These are phyloP conservation scores for Thielaviopsis populi DNA, from an alignment of 2,329 filamentous ascomycete genomes.

Conservation along the genomic window DNA sequence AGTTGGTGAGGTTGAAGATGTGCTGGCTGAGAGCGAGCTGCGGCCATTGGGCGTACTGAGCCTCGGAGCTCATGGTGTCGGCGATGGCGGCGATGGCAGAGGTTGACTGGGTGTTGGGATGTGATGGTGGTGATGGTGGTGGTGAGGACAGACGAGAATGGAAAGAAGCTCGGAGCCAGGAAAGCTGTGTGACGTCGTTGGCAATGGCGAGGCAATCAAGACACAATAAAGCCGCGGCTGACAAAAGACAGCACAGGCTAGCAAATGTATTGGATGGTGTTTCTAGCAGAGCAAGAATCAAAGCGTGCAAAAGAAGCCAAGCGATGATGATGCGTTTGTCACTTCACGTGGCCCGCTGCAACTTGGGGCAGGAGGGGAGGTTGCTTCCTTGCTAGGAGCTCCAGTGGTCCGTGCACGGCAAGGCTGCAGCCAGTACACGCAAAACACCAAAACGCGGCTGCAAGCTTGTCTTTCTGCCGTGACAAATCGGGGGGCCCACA, in stretches of 20 bases:
- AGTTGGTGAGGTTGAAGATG: constrained; percentile 75
- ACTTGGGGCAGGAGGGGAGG: constrained; percentile 10
- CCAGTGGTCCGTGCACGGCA: constrained; percentile 12
- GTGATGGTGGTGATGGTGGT: background rate
- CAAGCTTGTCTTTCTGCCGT: background rate
- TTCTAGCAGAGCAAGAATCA: background rate
- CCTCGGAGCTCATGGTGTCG: constrained; percentile 58
- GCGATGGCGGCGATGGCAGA: too few species aligned
- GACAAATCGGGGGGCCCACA: background rate
- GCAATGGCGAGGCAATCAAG: background rate
- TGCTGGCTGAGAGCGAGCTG: constrained; percentile 69
- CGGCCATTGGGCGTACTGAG: constrained; percentile 74
- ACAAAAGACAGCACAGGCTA: too few species aligned
- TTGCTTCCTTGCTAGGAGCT: constrained; percentile 10
- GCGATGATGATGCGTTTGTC: background rate
- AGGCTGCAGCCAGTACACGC: constrained; percentile 17
- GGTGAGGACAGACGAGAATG: background rate
- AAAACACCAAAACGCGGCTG: background rate
- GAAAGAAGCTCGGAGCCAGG: too few species aligned
- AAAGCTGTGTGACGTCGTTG: background rate
- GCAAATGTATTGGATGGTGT: too few species aligned
- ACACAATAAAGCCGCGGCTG: too few species aligned
- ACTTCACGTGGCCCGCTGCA: background rate
- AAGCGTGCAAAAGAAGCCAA: background rate
- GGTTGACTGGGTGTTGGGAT: background rate